Percentiles rank a stretch among this genome's conserved stretches.
Conservation (phyloP, 1,139 yeast species). For the Hansenula lynferdii region DNA sequence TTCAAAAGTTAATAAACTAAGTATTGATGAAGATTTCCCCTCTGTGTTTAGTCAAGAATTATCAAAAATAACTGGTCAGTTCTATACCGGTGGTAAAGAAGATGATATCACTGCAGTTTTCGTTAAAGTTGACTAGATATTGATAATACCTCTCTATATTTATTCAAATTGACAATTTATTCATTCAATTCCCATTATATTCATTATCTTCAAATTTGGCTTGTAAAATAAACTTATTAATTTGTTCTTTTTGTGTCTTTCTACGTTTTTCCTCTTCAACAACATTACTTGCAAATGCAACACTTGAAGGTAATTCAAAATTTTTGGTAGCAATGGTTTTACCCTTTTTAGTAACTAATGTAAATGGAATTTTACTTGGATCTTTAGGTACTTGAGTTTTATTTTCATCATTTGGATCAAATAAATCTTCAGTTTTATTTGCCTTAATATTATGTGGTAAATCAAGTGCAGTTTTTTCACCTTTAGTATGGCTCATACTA, state of each 20-base stretch:
- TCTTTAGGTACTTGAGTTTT: neutral
- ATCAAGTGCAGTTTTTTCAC: conserved; percentile 18
- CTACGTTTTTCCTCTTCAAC: conserved; percentile 31
- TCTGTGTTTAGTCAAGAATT: conserved; percentile 87
- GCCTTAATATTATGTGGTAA: conserved; percentile 9
- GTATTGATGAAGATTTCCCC: conserved; percentile 69
- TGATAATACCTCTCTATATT: conserved; percentile 6
- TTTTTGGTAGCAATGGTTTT: conserved; percentile 40
- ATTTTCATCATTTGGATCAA: conserved; percentile 3
- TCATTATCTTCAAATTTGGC: conserved; percentile 25
- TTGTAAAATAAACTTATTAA: conserved; percentile 31
- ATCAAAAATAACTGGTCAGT: conserved; percentile 60
- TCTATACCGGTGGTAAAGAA: conserved; percentile 86
- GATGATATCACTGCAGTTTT: conserved; percentile 88
- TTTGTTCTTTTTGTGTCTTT: conserved; percentile 30
- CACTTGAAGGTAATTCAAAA: conserved; percentile 43
- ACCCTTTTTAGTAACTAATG: conserved; percentile 48
- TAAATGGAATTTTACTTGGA: conserved; percentile 35
- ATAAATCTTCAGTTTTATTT: conserved; percentile 1
- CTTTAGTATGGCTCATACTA: conserved; percentile 37
- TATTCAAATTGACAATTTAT: conserved; percentile 4
- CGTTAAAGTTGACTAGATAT: conserved; percentile 51
- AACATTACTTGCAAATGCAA: conserved; percentile 41
- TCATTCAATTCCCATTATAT: conserved; percentile 2
- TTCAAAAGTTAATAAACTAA: conserved; percentile 58